Base-by-base conservation (phyloP, 2,329 filamentous ascomycete genomes). In the Colletotrichum ledebouriae region DNA sequence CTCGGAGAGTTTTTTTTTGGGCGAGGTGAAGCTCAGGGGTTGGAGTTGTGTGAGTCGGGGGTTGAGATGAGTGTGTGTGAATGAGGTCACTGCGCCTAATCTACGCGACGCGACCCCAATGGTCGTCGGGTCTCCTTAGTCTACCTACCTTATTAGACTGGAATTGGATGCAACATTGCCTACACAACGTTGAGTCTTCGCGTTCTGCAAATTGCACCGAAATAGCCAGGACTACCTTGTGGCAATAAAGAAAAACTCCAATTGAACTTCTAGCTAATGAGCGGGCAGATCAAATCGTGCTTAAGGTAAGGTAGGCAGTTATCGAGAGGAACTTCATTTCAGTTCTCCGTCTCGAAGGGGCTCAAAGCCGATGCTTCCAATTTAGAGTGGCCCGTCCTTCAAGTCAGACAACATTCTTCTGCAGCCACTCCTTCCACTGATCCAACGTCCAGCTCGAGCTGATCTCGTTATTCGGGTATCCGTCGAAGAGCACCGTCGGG, bases 401-500 rank as follows among this genome's bases (percentile, higher is more conserved):
- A 22, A 69, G 53, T 75, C 75, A 86, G 58, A 79, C 81, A 17
- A 86, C 77, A 67, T 83, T 87, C 79, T 87, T 85, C 37, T 85
- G 83, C 76, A 97, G 79, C 91, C 92, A 98, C 79, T 94, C 90
- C 76, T 90, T 85, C 94, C 94, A 98, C 81, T 97, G 91, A 67
- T 92, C 89, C 73, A 84, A 84, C 0, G 87, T 90, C 88, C 94
- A 98, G 25, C 90, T 87, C 66, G 92, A 95, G 71, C 90, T 91
- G 72, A 97, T 92, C 58, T 91, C 89, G 71, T 88, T 89, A 75
- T 92, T 92, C 57, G 97, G 90, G 25, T 97, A 87, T 0, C 94
- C 94, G 79, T 98, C 90, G 78, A 97, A 94, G 57, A 97, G 85
- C 20, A 95, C 94, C 0, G 94, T 98, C 2, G 95, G 95, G 47